phyloP scores from a whole-genome alignment of 2,329 filamentous ascomycete species.

The Didymella keratinophila region DNA sequence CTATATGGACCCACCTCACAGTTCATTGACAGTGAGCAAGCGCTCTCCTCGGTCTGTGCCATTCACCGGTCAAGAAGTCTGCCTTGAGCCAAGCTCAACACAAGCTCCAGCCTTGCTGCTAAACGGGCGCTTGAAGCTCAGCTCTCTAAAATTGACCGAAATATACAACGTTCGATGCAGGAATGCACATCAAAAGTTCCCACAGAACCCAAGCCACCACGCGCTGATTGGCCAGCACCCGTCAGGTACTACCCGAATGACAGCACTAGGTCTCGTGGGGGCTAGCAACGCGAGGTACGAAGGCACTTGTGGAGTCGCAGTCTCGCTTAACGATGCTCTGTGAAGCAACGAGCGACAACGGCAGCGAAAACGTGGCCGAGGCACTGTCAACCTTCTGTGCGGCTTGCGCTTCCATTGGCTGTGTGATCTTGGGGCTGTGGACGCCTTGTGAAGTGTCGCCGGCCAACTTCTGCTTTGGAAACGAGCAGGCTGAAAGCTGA shows the following conservation, averaged over 20 bases:
- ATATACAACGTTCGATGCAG: neutral
- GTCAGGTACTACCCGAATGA: conserved; percentile 2
- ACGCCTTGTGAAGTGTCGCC: conserved; percentile 1
- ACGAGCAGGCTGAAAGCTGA: conserved; percentile 5
- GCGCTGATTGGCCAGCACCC: conserved; percentile 6
- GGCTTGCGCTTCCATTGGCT: neutral
- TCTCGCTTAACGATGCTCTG: conserved; percentile 6
- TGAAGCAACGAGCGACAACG: conserved; percentile 1
- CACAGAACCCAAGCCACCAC: conserved; percentile 1
- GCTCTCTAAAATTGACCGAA: neutral
- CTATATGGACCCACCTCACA: neutral
- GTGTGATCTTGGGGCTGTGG: neutral
- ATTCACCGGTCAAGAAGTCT: conserved; percentile 1
- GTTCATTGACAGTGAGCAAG: neutral
- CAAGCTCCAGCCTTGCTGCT: neutral
- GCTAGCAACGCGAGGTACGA: conserved; percentile 21
- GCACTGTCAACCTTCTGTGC: neutral
- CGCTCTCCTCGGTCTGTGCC: neutral
- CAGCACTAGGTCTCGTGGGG: conserved; percentile 1
- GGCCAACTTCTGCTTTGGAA: neutral
- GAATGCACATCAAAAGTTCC: conserved; percentile 8
- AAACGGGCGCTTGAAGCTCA: neutral
- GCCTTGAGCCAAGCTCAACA: neutral
- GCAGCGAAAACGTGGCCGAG: neutral
- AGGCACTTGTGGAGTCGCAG: conserved; percentile 1